Evolutionary conservation across 2,329 filamentous ascomycete genomes (phyloP).

Genomic region (Pseudocercospora fijiensis): DNA sequence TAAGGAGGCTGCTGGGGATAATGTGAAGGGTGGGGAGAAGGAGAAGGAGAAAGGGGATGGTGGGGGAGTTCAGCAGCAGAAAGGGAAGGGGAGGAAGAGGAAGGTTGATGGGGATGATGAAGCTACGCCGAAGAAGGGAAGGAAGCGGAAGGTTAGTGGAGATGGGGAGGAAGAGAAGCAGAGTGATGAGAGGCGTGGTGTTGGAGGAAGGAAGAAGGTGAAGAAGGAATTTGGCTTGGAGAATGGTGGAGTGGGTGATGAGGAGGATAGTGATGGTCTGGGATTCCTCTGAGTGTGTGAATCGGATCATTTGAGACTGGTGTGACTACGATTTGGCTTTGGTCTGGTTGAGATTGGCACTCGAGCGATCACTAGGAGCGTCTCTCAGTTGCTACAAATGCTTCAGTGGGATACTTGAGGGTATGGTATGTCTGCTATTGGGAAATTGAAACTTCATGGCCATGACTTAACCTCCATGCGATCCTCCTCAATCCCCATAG

Average conservation of each 20-base stretch:
- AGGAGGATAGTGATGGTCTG: not conserved
- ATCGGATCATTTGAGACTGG: too few relatives aligned
- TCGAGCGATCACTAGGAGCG: not conserved
- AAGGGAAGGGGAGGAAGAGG: slow-evolving; percentile 5
- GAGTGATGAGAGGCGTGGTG: too few relatives aligned
- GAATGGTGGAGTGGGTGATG: not conserved
- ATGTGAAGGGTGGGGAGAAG: not conserved
- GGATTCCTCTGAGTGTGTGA: not conserved
- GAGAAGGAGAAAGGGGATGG: slow-evolving; percentile 7
- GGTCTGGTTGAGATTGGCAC: not conserved
- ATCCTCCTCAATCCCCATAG: too few relatives aligned
- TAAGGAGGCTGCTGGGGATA: slow-evolving; percentile 20
- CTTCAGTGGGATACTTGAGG: not conserved
- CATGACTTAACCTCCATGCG: too few relatives aligned
- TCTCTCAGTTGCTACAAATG: not conserved
- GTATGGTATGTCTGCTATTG: not conserved
- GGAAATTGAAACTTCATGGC: too few relatives aligned
- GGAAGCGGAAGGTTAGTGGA: slow-evolving; percentile 8
- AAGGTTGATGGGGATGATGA: slow-evolving; percentile 7
- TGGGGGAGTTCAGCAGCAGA: slow-evolving; percentile 19
- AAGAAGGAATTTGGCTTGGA: slow-evolving; percentile 13
- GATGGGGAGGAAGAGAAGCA: not conserved
- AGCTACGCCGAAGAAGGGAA: slow-evolving; percentile 9
- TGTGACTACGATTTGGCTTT: too few relatives aligned
- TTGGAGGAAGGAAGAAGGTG: not conserved